phyloP scores from a whole-genome alignment of 768 basidiomycete species.

The Lactarius akahatsu region DNA sequence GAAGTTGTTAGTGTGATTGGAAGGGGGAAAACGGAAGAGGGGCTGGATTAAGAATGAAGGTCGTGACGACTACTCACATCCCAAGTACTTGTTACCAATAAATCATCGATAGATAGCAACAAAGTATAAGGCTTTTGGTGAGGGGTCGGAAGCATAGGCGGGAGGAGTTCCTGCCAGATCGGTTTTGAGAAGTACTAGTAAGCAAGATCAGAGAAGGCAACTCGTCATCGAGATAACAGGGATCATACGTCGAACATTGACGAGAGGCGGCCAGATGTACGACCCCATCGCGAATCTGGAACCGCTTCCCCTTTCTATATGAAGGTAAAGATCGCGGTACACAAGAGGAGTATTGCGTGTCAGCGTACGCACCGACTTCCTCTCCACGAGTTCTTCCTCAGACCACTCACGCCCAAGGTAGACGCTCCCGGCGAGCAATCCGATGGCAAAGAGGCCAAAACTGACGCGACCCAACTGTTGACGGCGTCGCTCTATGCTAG shows the following conservation, averaged over 20 bases:
- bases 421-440: slow-evolving; percentile 53
- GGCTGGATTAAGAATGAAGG: not conserved
- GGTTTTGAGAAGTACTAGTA: slow-evolving; percentile 89
- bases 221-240: slow-evolving; percentile 9
- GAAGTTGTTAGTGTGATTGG: not conserved
- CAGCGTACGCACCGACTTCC: slow-evolving; percentile 53
- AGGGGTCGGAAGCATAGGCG: slow-evolving; percentile 76
- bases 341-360: not conserved
- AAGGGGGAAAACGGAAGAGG: slow-evolving; percentile 3
- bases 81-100: slow-evolving; percentile 91
- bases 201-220: not conserved
- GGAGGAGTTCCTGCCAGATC: slow-evolving; percentile 87
- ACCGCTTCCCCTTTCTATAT: slow-evolving; percentile 56
- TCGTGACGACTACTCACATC: slow-evolving; percentile 64
- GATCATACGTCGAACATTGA: slow-evolving; percentile 67
- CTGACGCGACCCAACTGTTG: slow-evolving; percentile 54
- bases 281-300: slow-evolving; percentile 60
- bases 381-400: slow-evolving; percentile 61
- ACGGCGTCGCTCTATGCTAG: slow-evolving; percentile 73
- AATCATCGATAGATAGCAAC: slow-evolving; percentile 86
- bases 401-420: slow-evolving; percentile 82
- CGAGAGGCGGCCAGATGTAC: slow-evolving; percentile 59
- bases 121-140: slow-evolving; percentile 92
- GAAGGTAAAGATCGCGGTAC: slow-evolving; percentile 10
- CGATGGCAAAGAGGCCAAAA: slow-evolving; percentile 54